These are phyloP conservation scores for Ceratopteris richardii DNA, from an alignment of 75 land plant genomes.

Conservation along the genomic window DNA sequence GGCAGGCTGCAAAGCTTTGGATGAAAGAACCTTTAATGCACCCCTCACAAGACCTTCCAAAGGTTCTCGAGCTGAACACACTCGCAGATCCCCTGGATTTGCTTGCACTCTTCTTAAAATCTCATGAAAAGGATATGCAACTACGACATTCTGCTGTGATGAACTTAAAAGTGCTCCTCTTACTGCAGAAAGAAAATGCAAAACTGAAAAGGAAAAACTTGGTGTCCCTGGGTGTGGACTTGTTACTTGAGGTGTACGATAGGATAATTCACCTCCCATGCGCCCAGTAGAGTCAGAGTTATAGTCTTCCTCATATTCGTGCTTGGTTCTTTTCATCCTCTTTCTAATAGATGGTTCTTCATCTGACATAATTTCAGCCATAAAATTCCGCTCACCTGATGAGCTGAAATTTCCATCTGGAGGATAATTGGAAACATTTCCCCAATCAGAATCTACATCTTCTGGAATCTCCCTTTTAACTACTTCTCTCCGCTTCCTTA, in stretches of 20 bases:
- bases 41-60: conserved; percentile 28
- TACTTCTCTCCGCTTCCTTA: too few relatives aligned
- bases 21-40: conserved; percentile 24
- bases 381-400: too few relatives aligned
- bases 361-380: too few relatives aligned
- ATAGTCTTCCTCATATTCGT: conserved; percentile 4
- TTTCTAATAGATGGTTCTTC: too few relatives aligned
- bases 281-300: too few relatives aligned
- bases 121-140: conserved; percentile 19
- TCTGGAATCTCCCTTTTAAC: too few relatives aligned
- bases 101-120: conserved; percentile 25
- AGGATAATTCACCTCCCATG: too few relatives aligned
- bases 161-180: conserved; percentile 16
- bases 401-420: too few relatives aligned
- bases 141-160: background rate
- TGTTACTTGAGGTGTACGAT: too few relatives aligned
- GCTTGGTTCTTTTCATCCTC: too few relatives aligned
- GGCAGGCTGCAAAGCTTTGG: conserved; percentile 20
- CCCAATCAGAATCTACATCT: too few relatives aligned
- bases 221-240: conserved; percentile 8
- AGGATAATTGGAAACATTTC: too few relatives aligned
- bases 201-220: conserved; percentile 26
- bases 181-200: conserved; percentile 23
- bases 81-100: conserved; percentile 24
- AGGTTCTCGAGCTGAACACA: conserved; percentile 20